Evolutionary conservation across 78 protist species (phyloP).

Genomic region (Dictyostelium firmibasis): DNA sequence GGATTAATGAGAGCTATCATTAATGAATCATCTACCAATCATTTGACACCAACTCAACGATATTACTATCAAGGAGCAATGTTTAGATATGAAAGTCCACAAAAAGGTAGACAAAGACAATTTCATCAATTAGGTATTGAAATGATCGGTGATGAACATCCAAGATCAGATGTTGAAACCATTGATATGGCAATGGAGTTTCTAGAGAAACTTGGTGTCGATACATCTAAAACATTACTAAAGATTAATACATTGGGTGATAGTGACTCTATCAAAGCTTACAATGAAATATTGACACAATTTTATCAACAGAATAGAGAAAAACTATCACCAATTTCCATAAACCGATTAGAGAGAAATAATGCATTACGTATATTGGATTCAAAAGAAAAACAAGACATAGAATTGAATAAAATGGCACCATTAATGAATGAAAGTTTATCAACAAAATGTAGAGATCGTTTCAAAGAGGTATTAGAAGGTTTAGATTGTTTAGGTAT

Average conservation of each 20-base stretch:
- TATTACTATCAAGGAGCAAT: constrained; percentile 79
- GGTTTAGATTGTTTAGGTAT: constrained; percentile 19
- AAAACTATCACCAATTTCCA: constrained; percentile 19
- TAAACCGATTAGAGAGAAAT: constrained; percentile 21
- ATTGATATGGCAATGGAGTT: constrained; percentile 22
- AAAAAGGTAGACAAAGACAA: constrained; percentile 78
- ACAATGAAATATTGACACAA: background rate
- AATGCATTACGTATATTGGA: constrained; percentile 77
- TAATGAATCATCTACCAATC: background rate
- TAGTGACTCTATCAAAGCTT: background rate
- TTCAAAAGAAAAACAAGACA: constrained; percentile 67
- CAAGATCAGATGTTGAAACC: constrained; percentile 61
- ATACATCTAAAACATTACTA: background rate
- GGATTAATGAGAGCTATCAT: constrained; percentile 63
- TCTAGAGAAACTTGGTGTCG: constrained; percentile 28
- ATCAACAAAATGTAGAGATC: background rate
- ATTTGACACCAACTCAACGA: constrained; percentile 25
- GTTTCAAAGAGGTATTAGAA: constrained; percentile 20
- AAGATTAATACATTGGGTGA: constrained; percentile 70
- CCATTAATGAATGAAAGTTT: constrained; percentile 30
- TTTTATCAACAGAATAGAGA: background rate
- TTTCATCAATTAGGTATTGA: constrained; percentile 75
- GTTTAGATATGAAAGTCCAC: constrained; percentile 87
- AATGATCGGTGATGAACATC: constrained; percentile 41
- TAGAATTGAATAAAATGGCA: constrained; percentile 12